Evolutionary conservation across 768 basidiomycete species (phyloP).

Genomic region (Rhodotorula graminis): DNA sequence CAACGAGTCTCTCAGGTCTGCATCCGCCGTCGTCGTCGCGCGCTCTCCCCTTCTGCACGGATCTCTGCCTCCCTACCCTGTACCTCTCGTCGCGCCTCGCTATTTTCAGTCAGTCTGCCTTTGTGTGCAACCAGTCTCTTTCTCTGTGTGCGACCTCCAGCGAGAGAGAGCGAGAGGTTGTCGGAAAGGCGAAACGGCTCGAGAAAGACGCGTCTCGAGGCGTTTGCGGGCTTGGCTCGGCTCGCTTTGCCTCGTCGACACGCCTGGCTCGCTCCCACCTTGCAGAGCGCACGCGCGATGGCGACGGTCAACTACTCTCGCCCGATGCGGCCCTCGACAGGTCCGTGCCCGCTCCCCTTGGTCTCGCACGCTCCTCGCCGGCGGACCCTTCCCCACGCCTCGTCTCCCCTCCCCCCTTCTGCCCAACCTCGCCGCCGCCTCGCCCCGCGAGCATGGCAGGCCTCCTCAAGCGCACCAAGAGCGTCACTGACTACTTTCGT

Average conservation of each 20-base stretch:
- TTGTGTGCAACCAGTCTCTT: background rate
- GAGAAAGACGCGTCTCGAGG: background rate
- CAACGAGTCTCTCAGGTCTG: too few relatives aligned
- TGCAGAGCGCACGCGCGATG: background rate
- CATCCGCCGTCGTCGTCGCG: background rate
- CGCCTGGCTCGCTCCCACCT: too few relatives aligned
- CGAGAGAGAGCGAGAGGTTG: too few relatives aligned
- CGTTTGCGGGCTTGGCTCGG: background rate
- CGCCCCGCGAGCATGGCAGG: background rate
- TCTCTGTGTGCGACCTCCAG: background rate
- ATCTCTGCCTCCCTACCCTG: background rate
- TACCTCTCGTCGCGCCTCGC: background rate
- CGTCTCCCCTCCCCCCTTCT: background rate
- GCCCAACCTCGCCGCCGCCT: too few relatives aligned
- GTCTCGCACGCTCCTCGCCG: too few relatives aligned
- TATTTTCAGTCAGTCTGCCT: background rate
- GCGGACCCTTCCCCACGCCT: background rate
- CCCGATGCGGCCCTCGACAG: background rate
- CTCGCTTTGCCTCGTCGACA: too few relatives aligned
- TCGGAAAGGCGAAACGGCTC: background rate
- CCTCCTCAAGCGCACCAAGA: background rate
- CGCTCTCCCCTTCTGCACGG: too few relatives aligned
- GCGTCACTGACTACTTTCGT: constrained; percentile 13
- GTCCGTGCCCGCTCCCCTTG: background rate
- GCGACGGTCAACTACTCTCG: background rate